Base-by-base conservation (phyloP, 306 rosid genomes). In the Vicia villosa region DNA sequence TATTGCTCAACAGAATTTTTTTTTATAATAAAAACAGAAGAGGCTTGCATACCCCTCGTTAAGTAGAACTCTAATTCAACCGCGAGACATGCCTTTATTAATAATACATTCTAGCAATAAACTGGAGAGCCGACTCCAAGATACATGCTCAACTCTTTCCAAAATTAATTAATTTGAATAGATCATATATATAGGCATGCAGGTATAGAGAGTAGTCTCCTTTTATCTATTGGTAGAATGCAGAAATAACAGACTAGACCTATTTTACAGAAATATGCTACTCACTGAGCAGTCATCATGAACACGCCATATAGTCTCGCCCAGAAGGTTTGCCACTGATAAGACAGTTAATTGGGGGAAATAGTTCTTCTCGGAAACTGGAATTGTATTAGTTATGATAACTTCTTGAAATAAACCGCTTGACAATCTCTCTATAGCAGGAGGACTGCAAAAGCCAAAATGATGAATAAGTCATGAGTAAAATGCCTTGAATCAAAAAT, bases 271-370 rank as follows among this genome's bases (percentile, higher is more conserved):
- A 82, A 83, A 90, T 77, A 88, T 83, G 76, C 86, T 84, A 84
- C 97, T 94, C 84, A 94, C 99, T 68, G 99, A 91, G 84, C 99
- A 94, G 76, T 94, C 99, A 54, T 91, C 99, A 58, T 94, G 97
- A 64, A 94, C 97, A 63, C 97, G 99, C 99, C 99, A 94, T 56
- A 94, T 86, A 74, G 99, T 94, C 88, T 94, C 99, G 20, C 99
- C 99, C 16, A 94, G 87, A 64, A 94, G 93, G 81, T 94, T 94
- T 58, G 99, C 99, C 19, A 94, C 97, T 26, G 99, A 94, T 54
- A 94, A 73, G 82, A 94, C 83, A 0, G 99, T 91, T 24, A 94
- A 68, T 82, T 94, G 99, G 42, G 99, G 97, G 52, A 94, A 94
- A 77, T 89, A 91, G 79, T 83, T 87, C 80, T 84, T 78, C 82